Base-by-base conservation (phyloP, 257 asterid genomes). In the Solanum sejunctum region DNA sequence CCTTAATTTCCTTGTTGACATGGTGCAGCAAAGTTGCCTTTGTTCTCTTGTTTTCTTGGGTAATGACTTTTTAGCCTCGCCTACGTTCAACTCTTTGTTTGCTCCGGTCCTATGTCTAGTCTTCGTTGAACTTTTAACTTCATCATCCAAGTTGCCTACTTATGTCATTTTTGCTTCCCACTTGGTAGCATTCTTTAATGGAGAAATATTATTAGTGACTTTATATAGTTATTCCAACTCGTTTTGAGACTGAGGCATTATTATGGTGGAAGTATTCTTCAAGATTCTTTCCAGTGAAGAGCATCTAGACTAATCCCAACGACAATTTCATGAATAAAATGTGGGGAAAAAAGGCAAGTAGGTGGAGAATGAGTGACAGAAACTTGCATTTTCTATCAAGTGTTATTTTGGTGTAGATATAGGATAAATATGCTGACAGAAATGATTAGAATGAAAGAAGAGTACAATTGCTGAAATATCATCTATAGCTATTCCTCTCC, bases 381-480 rank as follows among this genome's bases (percentile, higher is more conserved):
- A 66, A 54, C 26, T 63, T 66, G 83, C 77, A 26, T 54, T 84
- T 43, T 61, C 61, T 60, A 79, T 77, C 43, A 52, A 52, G 54
- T 80, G 41, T 83, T 85, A 86, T 61, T 84, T 86, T 18, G 85
- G 28, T n/a, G 86, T 13, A 69, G 66, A 55, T 80, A 84, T 89
- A 87, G 89, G 89, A 12, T 85, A 81, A 67, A 91, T 84, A 81
- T 90, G 93, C 7, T 91, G 88, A 82, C 88, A 87, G 9, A 85
- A 84, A 84, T 86, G 69, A 87, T 92, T 85, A 17, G 91, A 81
- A 69, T 91, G 93, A 80, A 96, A 89, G 90, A 91, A 95, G 39
- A 95, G 94, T 82, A 94, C 97, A 91, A 93, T 85, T 41, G 98
- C 99, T 18, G 99, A 96, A 58, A 95, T 93, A 91, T 96, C 99